Evolutionary conservation across 768 basidiomycete species (phyloP).

Genomic region (Xerocomus spinulosus): DNA sequence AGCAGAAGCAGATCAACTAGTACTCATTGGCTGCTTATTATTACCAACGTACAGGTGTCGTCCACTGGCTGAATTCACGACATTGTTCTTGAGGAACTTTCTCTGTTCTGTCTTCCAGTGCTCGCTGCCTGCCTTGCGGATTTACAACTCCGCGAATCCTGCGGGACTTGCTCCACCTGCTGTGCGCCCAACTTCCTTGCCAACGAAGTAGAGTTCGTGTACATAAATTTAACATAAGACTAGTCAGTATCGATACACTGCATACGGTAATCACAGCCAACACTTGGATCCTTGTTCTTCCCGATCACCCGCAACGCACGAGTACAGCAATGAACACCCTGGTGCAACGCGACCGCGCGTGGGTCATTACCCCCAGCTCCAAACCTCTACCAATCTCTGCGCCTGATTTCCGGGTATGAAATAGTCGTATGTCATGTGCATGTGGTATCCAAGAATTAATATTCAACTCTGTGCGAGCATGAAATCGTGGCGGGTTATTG

Average conservation of each 20-base stretch:
- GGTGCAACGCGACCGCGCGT: slow-evolving; percentile 1
- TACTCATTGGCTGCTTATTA: slow-evolving; percentile 23
- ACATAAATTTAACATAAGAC: slow-evolving; percentile 17
- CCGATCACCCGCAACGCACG: slow-evolving; percentile 9
- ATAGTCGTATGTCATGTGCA: slow-evolving; percentile 4
- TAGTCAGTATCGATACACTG: neutral
- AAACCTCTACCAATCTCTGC: slow-evolving; percentile 1
- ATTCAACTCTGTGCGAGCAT: slow-evolving; percentile 14
- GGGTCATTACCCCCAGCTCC: slow-evolving; percentile 5
- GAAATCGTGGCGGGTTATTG: slow-evolving; percentile 7
- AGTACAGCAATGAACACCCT: slow-evolving; percentile 2
- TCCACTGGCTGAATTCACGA: slow-evolving; percentile 8
- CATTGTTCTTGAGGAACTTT: slow-evolving; percentile 5
- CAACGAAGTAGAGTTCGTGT: slow-evolving; percentile 4
- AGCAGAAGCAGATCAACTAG: slow-evolving; percentile 5
- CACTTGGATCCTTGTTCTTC: slow-evolving; percentile 5
- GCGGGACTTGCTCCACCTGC: slow-evolving; percentile 19
- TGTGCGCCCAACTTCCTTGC: neutral
- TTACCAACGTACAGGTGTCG: slow-evolving; percentile 18
- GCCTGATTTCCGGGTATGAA: slow-evolving; percentile 26
- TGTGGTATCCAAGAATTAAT: slow-evolving; percentile 19
- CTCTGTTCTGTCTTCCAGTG: neutral
- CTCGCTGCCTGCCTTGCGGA: neutral
- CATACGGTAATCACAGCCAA: neutral
- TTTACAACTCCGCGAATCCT: slow-evolving; percentile 32